Evolutionary conservation across 768 basidiomycete genomes (phyloP).

Genomic region (Galerina sulciceps): DNA sequence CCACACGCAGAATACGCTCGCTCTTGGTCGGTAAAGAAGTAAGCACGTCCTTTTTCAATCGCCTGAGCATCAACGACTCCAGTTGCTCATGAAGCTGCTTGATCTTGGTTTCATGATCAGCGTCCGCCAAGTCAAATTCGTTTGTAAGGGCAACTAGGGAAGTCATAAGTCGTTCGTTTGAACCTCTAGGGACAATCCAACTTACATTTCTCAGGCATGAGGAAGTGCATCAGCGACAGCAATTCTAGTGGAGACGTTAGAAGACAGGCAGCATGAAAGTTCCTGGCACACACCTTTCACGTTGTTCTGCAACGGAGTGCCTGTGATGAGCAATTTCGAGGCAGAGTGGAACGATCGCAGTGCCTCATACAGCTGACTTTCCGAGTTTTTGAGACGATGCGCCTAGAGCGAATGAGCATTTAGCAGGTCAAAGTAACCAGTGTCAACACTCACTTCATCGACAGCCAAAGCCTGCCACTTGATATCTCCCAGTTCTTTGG

Average conservation of each 20-base stretch:
- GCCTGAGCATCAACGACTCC: slow-evolving; percentile 91
- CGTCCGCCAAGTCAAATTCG: slow-evolving; percentile 94
- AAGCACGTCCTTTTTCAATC: slow-evolving; percentile 94
- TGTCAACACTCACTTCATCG: slow-evolving; percentile 83
- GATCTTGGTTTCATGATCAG: slow-evolving; percentile 92
- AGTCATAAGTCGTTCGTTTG: not conserved
- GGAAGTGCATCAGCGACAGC: slow-evolving; percentile 97
- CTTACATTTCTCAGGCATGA: slow-evolving; percentile 98
- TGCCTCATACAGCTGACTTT: slow-evolving; percentile 96
- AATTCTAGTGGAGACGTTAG: slow-evolving; percentile 60
- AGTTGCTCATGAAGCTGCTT: slow-evolving; percentile 94
- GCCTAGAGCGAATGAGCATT: slow-evolving; percentile 55
- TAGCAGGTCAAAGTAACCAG: not conserved
- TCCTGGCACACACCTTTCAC: slow-evolving; percentile 76
- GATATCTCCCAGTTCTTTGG: slow-evolving; percentile 86
- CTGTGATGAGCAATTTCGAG: slow-evolving; percentile 95
- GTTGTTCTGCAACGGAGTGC: slow-evolving; percentile 98
- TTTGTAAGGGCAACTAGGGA: slow-evolving; percentile 83
- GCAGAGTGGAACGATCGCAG: slow-evolving; percentile 86
- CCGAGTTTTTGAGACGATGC: slow-evolving; percentile 97
- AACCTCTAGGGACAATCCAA: slow-evolving; percentile 2
- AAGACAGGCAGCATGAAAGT: not conserved
- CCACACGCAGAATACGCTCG: slow-evolving; percentile 95
- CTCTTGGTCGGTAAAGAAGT: slow-evolving; percentile 97
- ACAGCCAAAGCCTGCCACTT: slow-evolving; percentile 98